Conservation (phyloP, 2,329 filamentous ascomycete species). For the Botryosphaeria agaves region DNA sequence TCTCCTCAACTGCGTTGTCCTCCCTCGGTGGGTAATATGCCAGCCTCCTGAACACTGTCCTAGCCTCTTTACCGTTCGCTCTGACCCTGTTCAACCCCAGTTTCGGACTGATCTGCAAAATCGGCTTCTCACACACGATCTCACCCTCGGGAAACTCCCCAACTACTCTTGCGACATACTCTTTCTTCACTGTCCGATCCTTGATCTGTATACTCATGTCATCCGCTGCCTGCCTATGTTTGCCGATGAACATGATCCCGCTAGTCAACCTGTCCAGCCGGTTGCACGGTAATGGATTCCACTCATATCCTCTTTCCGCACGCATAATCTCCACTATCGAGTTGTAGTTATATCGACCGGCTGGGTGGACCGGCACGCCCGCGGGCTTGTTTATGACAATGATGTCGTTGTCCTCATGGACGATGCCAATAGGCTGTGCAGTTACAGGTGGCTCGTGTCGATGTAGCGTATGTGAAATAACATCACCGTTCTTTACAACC, state of each 20-base stretch:
- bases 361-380: slow-evolving; percentile 86
- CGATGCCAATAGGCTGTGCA: slow-evolving; percentile 56
- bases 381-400: slow-evolving; percentile 96
- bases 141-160: slow-evolving; percentile 86
- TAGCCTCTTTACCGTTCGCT: slow-evolving; percentile 76
- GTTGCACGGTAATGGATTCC: slow-evolving; percentile 61
- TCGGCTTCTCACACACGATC: slow-evolving; percentile 81
- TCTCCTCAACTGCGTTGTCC: slow-evolving; percentile 8
- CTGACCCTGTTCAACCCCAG: slow-evolving; percentile 87
- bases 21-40: slow-evolving; percentile 64
- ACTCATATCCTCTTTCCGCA: slow-evolving; percentile 44
- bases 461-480: slow-evolving; percentile 85
- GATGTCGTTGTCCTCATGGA: slow-evolving; percentile 85
- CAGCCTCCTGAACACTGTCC: slow-evolving; percentile 78
- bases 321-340: slow-evolving; percentile 88
- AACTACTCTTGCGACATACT: slow-evolving; percentile 83
- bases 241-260: slow-evolving; percentile 96
- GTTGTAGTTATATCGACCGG: slow-evolving; percentile 91
- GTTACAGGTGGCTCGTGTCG: slow-evolving; percentile 91
- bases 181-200: slow-evolving; percentile 72
- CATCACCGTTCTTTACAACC: slow-evolving; percentile 69
- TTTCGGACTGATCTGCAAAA: slow-evolving; percentile 87
- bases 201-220: slow-evolving; percentile 60
- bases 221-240: slow-evolving; percentile 65
- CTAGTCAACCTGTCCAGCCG: slow-evolving; percentile 87